These are phyloP conservation scores for Globisporangium heterothallicum DNA, from an alignment of 352 stramenopile genomes.

Conservation along the genomic window DNA sequence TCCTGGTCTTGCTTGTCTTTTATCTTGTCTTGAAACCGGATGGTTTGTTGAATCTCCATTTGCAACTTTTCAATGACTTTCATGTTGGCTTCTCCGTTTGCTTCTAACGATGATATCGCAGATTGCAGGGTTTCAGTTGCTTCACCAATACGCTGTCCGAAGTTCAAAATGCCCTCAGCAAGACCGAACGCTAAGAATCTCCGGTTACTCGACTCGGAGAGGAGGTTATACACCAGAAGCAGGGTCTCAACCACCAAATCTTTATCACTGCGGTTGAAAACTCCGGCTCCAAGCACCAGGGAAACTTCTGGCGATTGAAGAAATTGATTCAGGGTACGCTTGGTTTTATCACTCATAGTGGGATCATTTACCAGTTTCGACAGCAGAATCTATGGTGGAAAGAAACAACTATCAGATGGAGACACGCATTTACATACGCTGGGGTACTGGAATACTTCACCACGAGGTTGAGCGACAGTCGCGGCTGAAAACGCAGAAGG, in stretches of 20 bases:
- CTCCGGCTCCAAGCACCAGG: constrained; percentile 43
- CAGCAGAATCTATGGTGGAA: constrained; percentile 42
- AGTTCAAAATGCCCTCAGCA: constrained; percentile 54
- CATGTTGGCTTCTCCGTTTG: constrained; percentile 33
- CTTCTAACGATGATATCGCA: constrained; percentile 41
- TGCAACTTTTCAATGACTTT: constrained; percentile 55
- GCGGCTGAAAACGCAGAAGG: constrained; percentile 50
- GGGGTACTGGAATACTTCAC: constrained; percentile 23
- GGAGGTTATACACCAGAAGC: constrained; percentile 44
- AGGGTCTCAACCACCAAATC: constrained; percentile 60
- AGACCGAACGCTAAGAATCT: constrained; percentile 55
- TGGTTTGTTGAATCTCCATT: constrained; percentile 48
- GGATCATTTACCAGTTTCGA: constrained; percentile 42
- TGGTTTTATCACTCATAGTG: constrained; percentile 56
- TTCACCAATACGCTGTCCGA: constrained; percentile 44
- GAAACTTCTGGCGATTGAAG: constrained; percentile 69
- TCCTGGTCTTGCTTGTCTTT: constrained; percentile 63
- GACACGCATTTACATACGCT: neutral
- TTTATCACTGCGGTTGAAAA: constrained; percentile 65
- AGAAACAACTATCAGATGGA: neutral
- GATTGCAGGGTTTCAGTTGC: constrained; percentile 53
- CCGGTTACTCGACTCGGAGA: constrained; percentile 48
- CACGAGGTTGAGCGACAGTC: constrained; percentile 65
- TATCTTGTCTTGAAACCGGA: constrained; percentile 46
- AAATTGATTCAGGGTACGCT: constrained; percentile 63